Percentiles rank a stretch among this genome's conserved stretches.
These are phyloP conservation scores for Mycena metata DNA, from an alignment of 768 basidiomycete genomes.

Conservation along the genomic window DNA sequence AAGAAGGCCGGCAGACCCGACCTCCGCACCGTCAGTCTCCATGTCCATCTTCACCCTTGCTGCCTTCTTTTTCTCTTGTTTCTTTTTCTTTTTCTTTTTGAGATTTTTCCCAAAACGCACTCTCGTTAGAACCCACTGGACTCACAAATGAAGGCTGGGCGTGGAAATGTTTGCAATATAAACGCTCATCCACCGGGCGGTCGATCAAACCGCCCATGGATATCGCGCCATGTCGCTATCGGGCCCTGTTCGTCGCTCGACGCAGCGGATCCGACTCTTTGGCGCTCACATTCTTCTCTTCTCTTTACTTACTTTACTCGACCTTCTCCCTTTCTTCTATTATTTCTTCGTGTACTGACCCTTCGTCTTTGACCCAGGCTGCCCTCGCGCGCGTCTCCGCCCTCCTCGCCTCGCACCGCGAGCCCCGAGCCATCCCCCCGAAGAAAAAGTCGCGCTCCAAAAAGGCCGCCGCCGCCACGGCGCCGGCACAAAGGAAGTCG, in stretches of 20 bases:
- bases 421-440: constrained; percentile 73
- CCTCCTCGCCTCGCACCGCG: constrained; percentile 75
- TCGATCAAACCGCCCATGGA: constrained; percentile 72
- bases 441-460: constrained; percentile 84
- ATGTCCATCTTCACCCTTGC: constrained; percentile 29
- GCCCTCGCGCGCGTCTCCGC: constrained; percentile 84
- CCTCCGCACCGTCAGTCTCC: constrained; percentile 77
- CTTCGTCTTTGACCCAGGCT: constrained; percentile 59
- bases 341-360: constrained; percentile 47
- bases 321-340: constrained; percentile 35
- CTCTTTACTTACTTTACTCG: constrained; percentile 35
- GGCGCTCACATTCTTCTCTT: constrained; percentile 66
- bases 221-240: constrained; percentile 83
- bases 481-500: constrained; percentile 31
- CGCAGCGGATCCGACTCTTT: constrained; percentile 80
- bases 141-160: constrained; percentile 84
- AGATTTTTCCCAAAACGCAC: constrained; percentile 62
- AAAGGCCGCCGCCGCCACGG: constrained; percentile 60
- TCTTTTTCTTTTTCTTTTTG: constrained; percentile 19
- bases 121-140: constrained; percentile 96
- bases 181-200: constrained; percentile 57
- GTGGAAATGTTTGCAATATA: constrained; percentile 95
- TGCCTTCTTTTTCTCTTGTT: constrained; percentile 29
- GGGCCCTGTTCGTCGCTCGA: constrained; percentile 72
- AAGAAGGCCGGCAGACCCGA: constrained; percentile 85